Evolutionary conservation across 805 yeast species (phyloP).

Genomic region (Candida chilensis): DNA sequence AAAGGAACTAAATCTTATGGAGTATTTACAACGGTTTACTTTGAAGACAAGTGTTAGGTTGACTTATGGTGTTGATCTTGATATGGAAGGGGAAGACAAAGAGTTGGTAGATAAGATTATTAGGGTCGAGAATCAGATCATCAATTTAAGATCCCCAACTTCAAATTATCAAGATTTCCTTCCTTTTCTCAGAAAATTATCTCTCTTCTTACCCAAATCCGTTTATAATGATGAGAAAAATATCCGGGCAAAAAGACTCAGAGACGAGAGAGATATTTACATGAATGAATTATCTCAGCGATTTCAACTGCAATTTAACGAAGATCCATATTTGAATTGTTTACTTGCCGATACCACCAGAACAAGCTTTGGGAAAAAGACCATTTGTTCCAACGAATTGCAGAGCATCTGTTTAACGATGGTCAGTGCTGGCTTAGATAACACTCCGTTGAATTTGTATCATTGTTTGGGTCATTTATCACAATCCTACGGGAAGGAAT

Average conservation of each 20-base stretch:
- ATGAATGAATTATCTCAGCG: conserved; percentile 22
- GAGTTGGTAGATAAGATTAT: conserved; percentile 42
- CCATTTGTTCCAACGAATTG: no score
- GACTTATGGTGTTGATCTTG: conserved; percentile 43
- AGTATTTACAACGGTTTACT: conserved; percentile 37
- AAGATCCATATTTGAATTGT: conserved; percentile 15
- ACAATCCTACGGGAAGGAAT: conserved; percentile 21
- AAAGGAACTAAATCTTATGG: conserved; percentile 28
- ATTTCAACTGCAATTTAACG: conserved; percentile 8
- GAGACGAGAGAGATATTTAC: conserved; percentile 38
- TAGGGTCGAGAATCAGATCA: conserved; percentile 45
- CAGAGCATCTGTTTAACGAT: conserved; percentile 59
- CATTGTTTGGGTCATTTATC: conserved; percentile 56
- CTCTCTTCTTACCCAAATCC: conserved; percentile 8
- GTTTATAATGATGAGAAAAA: conserved; percentile 11
- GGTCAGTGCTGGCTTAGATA: conserved; percentile 76
- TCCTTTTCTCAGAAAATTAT: conserved; percentile 29
- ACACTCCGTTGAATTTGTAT: conserved; percentile 54
- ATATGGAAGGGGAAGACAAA: conserved; percentile 24
- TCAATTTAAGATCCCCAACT: conserved; percentile 47
- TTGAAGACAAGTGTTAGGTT: conserved; percentile 38
- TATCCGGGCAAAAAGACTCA: conserved; percentile 9
- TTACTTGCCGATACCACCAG: conserved; percentile 18
- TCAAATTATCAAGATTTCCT: conserved; percentile 47
- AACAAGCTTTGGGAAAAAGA: no score